Conservation (phyloP, 1,284 basidiomycete genomes). For the Naganishia sp. region DNA sequence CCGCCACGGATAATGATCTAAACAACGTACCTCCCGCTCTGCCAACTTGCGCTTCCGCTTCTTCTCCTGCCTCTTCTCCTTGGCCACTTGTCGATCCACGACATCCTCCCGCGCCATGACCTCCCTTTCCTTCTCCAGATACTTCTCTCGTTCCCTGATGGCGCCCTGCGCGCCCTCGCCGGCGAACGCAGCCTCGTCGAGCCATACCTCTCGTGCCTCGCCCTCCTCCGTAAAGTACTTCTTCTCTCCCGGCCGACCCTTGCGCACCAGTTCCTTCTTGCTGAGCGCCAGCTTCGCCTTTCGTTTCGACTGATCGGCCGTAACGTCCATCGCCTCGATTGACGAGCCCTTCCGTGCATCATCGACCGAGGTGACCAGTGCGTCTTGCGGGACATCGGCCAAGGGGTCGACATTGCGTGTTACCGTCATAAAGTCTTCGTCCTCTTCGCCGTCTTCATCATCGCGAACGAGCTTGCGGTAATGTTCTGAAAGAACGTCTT, state of each 20-base stretch:
- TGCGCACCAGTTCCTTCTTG: conserved; percentile 72
- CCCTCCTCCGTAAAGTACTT: conserved; percentile 86
- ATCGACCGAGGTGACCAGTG: conserved; percentile 36
- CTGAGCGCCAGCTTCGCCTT: conserved; percentile 71
- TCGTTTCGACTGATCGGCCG: conserved; percentile 58
- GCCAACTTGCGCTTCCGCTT: conserved; percentile 81
- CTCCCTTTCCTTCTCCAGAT: conserved; percentile 70
- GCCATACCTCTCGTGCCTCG: conserved; percentile 73
- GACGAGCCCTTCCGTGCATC: conserved; percentile 9
- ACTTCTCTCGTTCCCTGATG: conserved; percentile 61
- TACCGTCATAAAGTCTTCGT: conserved; percentile 79
- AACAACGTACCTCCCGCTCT: conserved; percentile 62
- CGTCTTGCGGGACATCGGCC: conserved; percentile 37
- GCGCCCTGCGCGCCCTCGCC: conserved; percentile 63
- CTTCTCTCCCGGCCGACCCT: conserved; percentile 62
- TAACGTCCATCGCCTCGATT: conserved; percentile 31
- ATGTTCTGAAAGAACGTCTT: conserved; percentile 87
- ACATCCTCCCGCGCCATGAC: conserved; percentile 72
- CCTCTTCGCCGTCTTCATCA: conserved; percentile 54
- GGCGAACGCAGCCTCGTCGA: conserved; percentile 61
- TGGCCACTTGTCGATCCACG: conserved; percentile 76
- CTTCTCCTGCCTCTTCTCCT: conserved; percentile 83
- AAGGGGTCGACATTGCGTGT: conserved; percentile 86
- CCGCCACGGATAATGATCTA: not conserved
- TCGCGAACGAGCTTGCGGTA: conserved; percentile 86